Percentiles rank a stretch among this genome's conserved stretches.
These are phyloP conservation scores for Whalleya microplaca DNA, from an alignment of 2,329 filamentous ascomycete species.

Conservation along the genomic window DNA sequence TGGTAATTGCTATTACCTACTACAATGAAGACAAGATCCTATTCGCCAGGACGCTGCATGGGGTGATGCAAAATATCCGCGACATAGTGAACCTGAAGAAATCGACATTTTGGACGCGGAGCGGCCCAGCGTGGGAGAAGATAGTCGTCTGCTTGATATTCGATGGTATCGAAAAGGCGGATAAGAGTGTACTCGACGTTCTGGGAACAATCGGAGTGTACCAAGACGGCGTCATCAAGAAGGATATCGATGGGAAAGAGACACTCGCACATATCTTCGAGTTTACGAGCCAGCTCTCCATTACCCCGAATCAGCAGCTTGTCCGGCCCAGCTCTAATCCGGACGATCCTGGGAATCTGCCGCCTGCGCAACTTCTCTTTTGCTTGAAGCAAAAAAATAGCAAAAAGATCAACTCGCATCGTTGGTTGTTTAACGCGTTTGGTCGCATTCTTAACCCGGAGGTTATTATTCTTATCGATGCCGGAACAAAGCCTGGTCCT, in stretches of 20 bases:
- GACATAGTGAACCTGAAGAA: slow-evolving; percentile 97
- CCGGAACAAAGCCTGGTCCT: slow-evolving; percentile 88
- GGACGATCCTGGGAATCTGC: slow-evolving; percentile 64
- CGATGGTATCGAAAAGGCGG: slow-evolving; percentile 92
- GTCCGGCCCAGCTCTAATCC: slow-evolving; percentile 84
- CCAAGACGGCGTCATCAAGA: slow-evolving; percentile 97
- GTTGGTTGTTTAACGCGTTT: slow-evolving; percentile 96
- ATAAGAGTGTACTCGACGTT: slow-evolving; percentile 89
- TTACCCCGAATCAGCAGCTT: slow-evolving; percentile 90
- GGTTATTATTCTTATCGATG: slow-evolving; percentile 89
- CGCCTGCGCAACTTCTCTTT: slow-evolving; percentile 96
- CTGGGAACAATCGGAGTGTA: slow-evolving; percentile 91
- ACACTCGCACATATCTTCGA: slow-evolving; percentile 95
- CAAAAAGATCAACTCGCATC: slow-evolving; percentile 98
- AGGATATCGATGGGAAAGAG: slow-evolving; percentile 91
- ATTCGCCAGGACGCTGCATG: slow-evolving; percentile 85
- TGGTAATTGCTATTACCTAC: slow-evolving; percentile 94
- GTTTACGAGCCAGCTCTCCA: slow-evolving; percentile 92
- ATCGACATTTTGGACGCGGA: slow-evolving; percentile 98
- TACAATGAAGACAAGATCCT: slow-evolving; percentile 98
- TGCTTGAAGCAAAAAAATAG: slow-evolving; percentile 96
- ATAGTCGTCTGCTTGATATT: slow-evolving; percentile 95
- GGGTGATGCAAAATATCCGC: slow-evolving; percentile 96
- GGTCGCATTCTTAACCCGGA: slow-evolving; percentile 93
- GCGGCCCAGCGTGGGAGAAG: slow-evolving; percentile 95